Evolutionary conservation across 495 filamentous ascomycete species (phyloP), one percentile per base, ranked within the genome.

Genomic region (Mycothermus thermophilus): DNA sequence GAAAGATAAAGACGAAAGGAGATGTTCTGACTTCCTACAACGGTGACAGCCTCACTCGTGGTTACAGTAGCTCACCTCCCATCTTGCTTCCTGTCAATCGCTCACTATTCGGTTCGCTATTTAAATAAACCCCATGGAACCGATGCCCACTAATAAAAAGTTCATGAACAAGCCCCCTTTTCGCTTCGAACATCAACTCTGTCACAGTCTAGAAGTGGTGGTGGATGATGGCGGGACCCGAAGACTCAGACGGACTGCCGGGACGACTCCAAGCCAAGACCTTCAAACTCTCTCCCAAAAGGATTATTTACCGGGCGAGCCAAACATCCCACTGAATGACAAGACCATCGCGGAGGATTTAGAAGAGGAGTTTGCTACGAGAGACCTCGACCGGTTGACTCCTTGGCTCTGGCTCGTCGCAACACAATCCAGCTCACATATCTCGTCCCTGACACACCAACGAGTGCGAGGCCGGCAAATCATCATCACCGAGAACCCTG

Each of bases 401-500:
- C 12, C 12, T 10, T 22, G 5, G 11, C 19, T 27, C 15, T 27
- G 23, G 25, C 18, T 27, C 12, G 24, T 27, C 14, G 15, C 34
- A 9, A 36, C 9, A 12, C 34, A 25, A 11, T 6, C 6, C 11
- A 25, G 22, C 21, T 18, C n/a, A 16, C 24, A 39, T 13, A 39
- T 39, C 20, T 39, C 36, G 16, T 25, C 36, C 8, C 29, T 39
- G 3, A 16, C 19, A 11, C 17, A 32, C 18, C 36, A 39, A 12
- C 1, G 13, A 9, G 29, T 32, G 9, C n/a, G 29, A 34, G 28
- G 27, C 14, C 33, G 35, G 5, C 16, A 22, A 12, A 32, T 39
- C 34, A 34, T 57, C 2, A 34, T 61, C 13, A 44, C 54, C 14
- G 57, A 64, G 32, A 35, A 47, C 17, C 51, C 57, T 6, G 47